A percentile compares a stretch with the other conserved stretches of the same genome.
These are phyloP conservation scores for Diaporthe humulicola DNA, from an alignment of 2,329 filamentous ascomycete genomes.

Conservation along the genomic window DNA sequence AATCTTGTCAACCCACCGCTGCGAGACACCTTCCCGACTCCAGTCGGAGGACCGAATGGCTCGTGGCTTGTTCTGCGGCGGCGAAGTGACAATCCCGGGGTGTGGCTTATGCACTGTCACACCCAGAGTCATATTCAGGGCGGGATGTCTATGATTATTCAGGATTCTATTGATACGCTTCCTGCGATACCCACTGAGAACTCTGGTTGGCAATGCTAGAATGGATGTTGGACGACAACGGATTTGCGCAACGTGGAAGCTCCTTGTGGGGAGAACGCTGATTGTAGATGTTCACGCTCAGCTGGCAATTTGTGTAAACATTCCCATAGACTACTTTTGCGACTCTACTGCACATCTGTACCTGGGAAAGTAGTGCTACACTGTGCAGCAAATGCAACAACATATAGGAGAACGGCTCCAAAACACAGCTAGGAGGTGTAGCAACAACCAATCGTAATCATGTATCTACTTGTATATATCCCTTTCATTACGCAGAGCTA, in stretches of 20 bases:
- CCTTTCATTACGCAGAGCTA: neutral
- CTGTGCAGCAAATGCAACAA: no score
- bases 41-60: neutral
- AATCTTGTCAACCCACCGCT: neutral
- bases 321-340: no score
- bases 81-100: neutral
- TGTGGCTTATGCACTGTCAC: conserved; percentile 1
- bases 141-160: neutral
- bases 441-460: no score
- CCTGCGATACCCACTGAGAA: neutral
- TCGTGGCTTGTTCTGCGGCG: neutral
- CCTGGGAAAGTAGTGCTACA: no score
- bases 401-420: no score
- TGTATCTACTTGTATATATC: accelerated
- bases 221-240: neutral
- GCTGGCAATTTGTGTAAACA: no score
- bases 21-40: neutral
- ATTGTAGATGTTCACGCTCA: no score
- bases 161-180: neutral
- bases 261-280: no score
- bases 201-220: neutral
- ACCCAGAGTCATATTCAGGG: conserved; percentile 4
- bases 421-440: no score
- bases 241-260: no score
- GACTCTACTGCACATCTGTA: no score